Conservation (phyloP, 352 stramenopile genomes). For the Pythium phragmitis region DNA sequence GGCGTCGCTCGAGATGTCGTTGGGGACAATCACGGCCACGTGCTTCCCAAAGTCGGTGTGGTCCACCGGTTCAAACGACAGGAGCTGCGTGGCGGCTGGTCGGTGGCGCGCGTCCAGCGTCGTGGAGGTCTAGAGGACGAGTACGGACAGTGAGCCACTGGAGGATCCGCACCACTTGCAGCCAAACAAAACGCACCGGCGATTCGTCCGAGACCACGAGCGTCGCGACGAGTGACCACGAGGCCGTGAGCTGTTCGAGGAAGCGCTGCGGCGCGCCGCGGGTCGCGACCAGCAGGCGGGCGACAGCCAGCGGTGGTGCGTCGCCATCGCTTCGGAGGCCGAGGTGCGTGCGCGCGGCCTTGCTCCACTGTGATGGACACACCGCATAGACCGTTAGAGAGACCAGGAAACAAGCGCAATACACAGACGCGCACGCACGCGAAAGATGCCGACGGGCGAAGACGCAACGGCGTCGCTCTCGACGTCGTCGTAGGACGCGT, state of each 20-base stretch:
- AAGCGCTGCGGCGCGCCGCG: constrained; percentile 46
- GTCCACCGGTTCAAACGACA: constrained; percentile 39
- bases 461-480: constrained; percentile 22
- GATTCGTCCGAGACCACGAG: constrained; percentile 50
- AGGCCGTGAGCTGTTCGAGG: constrained; percentile 38
- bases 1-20: constrained; percentile 39
- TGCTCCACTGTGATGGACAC: constrained; percentile 43
- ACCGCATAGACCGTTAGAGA: not conserved
- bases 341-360: constrained; percentile 31
- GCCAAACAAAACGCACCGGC: constrained; percentile 34
- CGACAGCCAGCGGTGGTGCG: constrained; percentile 13
- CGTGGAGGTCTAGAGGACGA: constrained; percentile 5
- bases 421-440: constrained; percentile 32
- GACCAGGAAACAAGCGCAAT: not conserved
- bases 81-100: constrained; percentile 32
- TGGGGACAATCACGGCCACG: constrained; percentile 40
- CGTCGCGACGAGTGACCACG: constrained; percentile 50
- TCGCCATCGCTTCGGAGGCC: not conserved
- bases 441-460: constrained; percentile 45
- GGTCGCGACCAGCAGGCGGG: constrained; percentile 54
- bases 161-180: not conserved
- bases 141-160: not conserved
- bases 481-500: constrained; percentile 31
- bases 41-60: constrained; percentile 35
- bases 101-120: constrained; percentile 21